Base-by-base conservation (phyloP, 164 flowering plant species). In the Vitis cinerea region DNA sequence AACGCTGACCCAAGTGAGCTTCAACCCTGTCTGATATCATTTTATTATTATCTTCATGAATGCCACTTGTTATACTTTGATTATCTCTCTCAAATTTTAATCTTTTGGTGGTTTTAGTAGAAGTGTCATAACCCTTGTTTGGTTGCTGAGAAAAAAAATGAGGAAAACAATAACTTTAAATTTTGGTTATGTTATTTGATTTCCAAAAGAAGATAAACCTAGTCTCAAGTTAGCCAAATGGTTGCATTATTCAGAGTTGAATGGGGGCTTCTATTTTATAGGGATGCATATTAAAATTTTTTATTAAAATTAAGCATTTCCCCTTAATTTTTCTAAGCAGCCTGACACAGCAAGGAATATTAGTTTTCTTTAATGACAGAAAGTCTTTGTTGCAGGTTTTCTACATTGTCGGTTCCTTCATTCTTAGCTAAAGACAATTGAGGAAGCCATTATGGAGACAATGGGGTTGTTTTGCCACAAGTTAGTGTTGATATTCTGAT, bases 1-100 rank as follows among this genome's bases (percentile, higher is more conserved):
- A 88, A 79, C 79, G 66, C 90, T 59, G 93, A 93, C 72, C 99
- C 99, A 71, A 93, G 98, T 95, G 87, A 75, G 77, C 23, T 54
- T 23, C 8, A 10, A 53, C 48, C 44, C 37, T 63, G 10, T 13
- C 15, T 49, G 15, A 57, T 65, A 5, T 71, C 11, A 9, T 51
- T 51, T 29, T 23, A 16, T 37, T 14, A 14, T n/a, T 0, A 3
- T 29, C 31, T n/a, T 59, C n/a, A 59, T n/a, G 30, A 17, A 44
- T 52, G 44, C 3, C 3, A 17, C 9, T 68, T 50, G 12, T 17
- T 65, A 49, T 27, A n/a, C n/a, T 30, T 54, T 59, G 12, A 10
- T 57, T 59, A 17, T 27, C n/a, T 48, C 17, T 15, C n/a, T 11
- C 15, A 23, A 23, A 23, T 23, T 23, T 23, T 23, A 23, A 23